A percentile compares a stretch with the other conserved stretches of the same genome.
Evolutionary conservation across 2,329 filamentous ascomycete genomes (phyloP).

Genomic region (Myrmaecium sp.): DNA sequence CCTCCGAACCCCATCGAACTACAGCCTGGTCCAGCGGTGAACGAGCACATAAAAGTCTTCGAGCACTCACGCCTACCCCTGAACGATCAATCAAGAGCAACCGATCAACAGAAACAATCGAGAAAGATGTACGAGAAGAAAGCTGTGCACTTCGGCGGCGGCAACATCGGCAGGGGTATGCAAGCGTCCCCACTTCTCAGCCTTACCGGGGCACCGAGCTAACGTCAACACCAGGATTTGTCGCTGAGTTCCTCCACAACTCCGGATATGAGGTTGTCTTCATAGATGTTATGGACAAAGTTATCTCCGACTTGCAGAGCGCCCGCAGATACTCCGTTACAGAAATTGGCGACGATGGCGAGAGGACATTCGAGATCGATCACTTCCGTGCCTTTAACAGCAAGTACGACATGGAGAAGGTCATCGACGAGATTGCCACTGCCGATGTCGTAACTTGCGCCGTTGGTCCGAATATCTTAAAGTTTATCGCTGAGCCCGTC

Average conservation of each 20-base stretch:
- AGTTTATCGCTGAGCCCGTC: slow-evolving; percentile 89
- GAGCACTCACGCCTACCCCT: no score
- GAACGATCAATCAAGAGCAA: no score
- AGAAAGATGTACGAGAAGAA: slow-evolving; percentile 23
- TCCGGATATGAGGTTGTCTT: slow-evolving; percentile 94
- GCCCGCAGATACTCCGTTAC: slow-evolving; percentile 74
- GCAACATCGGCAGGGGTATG: slow-evolving; percentile 35
- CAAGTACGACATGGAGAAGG: slow-evolving; percentile 62
- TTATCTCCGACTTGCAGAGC: slow-evolving; percentile 66
- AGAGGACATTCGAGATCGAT: slow-evolving; percentile 65
- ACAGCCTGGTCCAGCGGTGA: no score
- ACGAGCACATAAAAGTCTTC: no score
- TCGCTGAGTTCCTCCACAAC: slow-evolving; percentile 71
- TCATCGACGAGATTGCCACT: slow-evolving; percentile 69
- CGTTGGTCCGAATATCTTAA: slow-evolving; percentile 88
- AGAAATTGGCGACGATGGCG: slow-evolving; percentile 75
- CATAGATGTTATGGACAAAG: slow-evolving; percentile 72
- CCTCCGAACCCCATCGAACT: no score
- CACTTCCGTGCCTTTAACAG: slow-evolving; percentile 98
- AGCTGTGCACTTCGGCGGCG: slow-evolving; percentile 35
- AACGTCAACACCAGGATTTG: background rate
- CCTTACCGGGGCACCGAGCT: background rate
- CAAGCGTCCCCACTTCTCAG: background rate
- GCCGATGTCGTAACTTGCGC: slow-evolving; percentile 92
- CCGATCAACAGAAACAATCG: no score